Conservation (phyloP, 148 eudicot species). For the Rhododendron ovatum region DNA sequence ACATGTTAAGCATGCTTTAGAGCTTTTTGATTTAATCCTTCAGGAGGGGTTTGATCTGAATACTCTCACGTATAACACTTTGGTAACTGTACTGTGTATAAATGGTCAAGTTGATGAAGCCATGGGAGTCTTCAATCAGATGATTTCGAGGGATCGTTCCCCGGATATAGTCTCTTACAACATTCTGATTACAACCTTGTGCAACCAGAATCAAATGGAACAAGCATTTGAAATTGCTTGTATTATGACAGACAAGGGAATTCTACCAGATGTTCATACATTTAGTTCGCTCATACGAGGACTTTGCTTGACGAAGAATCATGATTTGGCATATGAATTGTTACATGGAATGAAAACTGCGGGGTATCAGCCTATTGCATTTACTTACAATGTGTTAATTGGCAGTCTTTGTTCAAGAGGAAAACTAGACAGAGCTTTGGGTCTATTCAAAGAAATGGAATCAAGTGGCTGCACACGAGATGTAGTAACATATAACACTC, state of each 20-base stretch:
- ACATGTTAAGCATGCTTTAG: constrained; percentile 65
- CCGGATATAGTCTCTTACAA: constrained; percentile 80
- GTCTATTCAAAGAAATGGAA: constrained; percentile 82
- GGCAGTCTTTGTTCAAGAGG: constrained; percentile 70
- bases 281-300: constrained; percentile 92
- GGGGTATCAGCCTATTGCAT: constrained; percentile 88
- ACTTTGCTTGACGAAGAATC: constrained; percentile 63
- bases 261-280: constrained; percentile 78
- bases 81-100: constrained; percentile 78
- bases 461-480: constrained; percentile 33
- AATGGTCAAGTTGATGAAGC: constrained; percentile 72
- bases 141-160: constrained; percentile 67
- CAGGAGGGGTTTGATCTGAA: constrained; percentile 87
- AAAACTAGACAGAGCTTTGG: constrained; percentile 56
- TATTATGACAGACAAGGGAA: constrained; percentile 54
- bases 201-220: constrained; percentile 76
- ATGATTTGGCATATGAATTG: constrained; percentile 51
- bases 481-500: background rate
- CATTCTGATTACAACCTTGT: constrained; percentile 69
- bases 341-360: constrained; percentile 67
- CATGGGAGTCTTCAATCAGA: constrained; percentile 71
- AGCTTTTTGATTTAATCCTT: constrained; percentile 79
- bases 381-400: constrained; percentile 65
- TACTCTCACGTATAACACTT: constrained; percentile 58
- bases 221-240: constrained; percentile 78